A percentile compares a stretch with the other conserved stretches of the same genome.
Evolutionary conservation across 1,284 basidiomycete species (phyloP).

Genomic region (Sanghuangporus baumii): DNA sequence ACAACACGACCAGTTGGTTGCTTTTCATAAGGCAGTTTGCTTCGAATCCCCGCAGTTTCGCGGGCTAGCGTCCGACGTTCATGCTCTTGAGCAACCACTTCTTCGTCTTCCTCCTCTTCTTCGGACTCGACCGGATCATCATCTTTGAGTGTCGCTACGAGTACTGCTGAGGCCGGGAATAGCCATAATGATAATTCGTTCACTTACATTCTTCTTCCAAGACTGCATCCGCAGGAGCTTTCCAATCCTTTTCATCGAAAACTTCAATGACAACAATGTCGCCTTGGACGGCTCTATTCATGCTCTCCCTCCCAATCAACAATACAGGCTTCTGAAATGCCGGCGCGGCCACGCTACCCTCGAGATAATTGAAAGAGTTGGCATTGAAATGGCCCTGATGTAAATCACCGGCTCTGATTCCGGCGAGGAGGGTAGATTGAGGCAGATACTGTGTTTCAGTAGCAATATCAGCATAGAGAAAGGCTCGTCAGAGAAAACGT

Average conservation of each 20-base stretch:
- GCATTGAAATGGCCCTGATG: conserved; percentile 95
- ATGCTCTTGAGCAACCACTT: conserved; percentile 44
- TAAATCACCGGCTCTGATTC: conserved; percentile 79
- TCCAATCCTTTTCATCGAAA: conserved; percentile 88
- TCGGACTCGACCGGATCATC: conserved; percentile 85
- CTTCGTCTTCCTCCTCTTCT: conserved; percentile 47
- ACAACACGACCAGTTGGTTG: conserved; percentile 93
- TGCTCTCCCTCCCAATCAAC: conserved; percentile 84
- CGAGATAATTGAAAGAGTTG: conserved; percentile 93
- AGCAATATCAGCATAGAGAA: neutral
- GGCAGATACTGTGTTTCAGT: conserved; percentile 69
- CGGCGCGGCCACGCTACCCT: conserved; percentile 81
- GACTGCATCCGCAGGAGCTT: conserved; percentile 87
- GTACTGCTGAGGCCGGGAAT: neutral
- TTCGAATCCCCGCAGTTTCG: conserved; percentile 28
- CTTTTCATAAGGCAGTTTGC: conserved; percentile 42
- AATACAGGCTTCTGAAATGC: conserved; percentile 77
- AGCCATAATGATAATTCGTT: neutral
- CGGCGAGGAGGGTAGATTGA: conserved; percentile 68
- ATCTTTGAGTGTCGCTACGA: conserved; percentile 75
- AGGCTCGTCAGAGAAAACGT: neutral
- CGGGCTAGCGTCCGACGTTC: conserved; percentile 39
- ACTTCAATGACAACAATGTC: conserved; percentile 92
- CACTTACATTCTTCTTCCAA: conserved; percentile 82
- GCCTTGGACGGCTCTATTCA: conserved; percentile 94